Base-by-base conservation (phyloP, 1,284 basidiomycete species). In the Thecaphora frezii region DNA sequence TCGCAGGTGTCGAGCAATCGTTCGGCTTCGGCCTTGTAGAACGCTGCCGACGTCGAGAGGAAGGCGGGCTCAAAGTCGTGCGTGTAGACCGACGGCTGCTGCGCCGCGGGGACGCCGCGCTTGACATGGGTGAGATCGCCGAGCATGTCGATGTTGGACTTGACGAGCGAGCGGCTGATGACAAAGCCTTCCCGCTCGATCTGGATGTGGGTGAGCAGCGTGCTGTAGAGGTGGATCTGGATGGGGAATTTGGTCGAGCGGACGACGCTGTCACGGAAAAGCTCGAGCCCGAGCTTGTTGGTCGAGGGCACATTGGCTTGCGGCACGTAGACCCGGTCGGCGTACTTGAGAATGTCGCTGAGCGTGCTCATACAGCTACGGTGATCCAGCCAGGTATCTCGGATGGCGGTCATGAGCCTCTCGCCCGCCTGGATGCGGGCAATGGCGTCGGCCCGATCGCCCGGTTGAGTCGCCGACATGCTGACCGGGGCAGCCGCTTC, bases 331-430 rank as follows among this genome's bases (percentile, higher is more conserved):
- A 74, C 74, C 26, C 74, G 73, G 38, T 77, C 76, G 89, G 98
- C 94, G 79, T 99, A 99, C 76, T 90, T 91, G 67, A 98, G 83
- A 33, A 99, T 86, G 76, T 93, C 92, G 37, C 88, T 86, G 54
- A 99, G 80, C 78, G 93, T 92, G 41, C 85, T 84, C 89, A 97
- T 91, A 79, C 89, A 92, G 14, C 88, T 86, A 7, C 84, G 87
- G 80, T 98, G 94, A 77, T 97, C 93, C 58, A 94, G 90, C 94
- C 96, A 98, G 1, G 94, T 89, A 43, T 85, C 85, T 72, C 87
- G 86, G 58, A 97, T 73, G 14, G 90, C 88, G 75, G 89, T 92
- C 72, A 97, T 81, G 56, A 97, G 84, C 44, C 87, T 81, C 76
- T 97, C 93, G 1, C 88, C 89, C 74, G 93, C 90, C 69, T 83